Evolutionary conservation across 2,329 filamentous ascomycete genomes (phyloP), one percentile per base, ranked within the genome.

Genomic region (Aspergillus sp.): DNA sequence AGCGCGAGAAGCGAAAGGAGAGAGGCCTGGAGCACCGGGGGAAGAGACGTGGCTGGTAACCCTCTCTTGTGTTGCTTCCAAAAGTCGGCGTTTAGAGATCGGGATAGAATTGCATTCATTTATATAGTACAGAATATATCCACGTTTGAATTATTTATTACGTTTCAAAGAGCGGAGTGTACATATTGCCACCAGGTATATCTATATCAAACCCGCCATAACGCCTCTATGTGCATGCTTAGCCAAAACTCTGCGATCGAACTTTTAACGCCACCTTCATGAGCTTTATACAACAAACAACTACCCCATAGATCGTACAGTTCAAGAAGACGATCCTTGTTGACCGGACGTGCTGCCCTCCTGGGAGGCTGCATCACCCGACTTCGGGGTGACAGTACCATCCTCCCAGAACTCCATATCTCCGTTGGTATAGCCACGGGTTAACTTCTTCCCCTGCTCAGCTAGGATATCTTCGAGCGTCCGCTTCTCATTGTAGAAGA

Each of bases 331-430:
- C 47, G 45, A 24, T 45, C 47, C 47, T 13, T 58, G 30, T 6
- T 47, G 16, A 14, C 45, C n/a, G 32, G 17, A 36, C 53, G 44
- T 17, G 47, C 26, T 38, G 58, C 51, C 24, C 16, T 38, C 40
- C n/a, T 42, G 14, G 16, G 40, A 22, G 16, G 19, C n/a, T 3
- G 14, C 19, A 8, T 58, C 30, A 5, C 51, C 52, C n/a, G 51
- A 14, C 32, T 59, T 63, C 54, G 60, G 60, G 17, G 45, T 76
- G n/a, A 72, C 69, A 2, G 75, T 73, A 14, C 85, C 84, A 59
- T 95, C 89, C 26, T 89, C 87, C 87, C 91, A 96, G 61, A 96
- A 94, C 70, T 97, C 93, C 45, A 96, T 76, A 67, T 96, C 89
- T n/a, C 90, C 90, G 60, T 92, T 86, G 47, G 87, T 73, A 58